These are phyloP conservation scores for Helichrysum umbraculigerum DNA, from an alignment of 129 eudicot genomes.

Conservation along the genomic window DNA sequence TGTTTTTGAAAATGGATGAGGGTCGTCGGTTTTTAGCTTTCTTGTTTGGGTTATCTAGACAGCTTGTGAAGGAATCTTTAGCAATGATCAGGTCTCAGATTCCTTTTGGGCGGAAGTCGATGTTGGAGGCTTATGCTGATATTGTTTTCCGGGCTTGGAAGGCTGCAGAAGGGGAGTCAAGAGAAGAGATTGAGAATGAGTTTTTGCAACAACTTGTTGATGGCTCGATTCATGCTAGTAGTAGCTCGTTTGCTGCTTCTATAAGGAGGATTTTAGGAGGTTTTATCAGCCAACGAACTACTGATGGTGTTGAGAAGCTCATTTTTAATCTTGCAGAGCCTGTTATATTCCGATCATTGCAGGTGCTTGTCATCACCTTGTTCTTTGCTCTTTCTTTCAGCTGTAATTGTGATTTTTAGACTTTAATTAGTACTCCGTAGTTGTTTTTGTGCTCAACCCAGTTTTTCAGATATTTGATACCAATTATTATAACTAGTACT, in stretches of 20 bases:
- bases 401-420: background rate
- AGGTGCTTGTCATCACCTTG: constrained; percentile 48
- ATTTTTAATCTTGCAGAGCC: constrained; percentile 88
- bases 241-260: constrained; percentile 60
- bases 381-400: background rate
- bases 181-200: constrained; percentile 72
- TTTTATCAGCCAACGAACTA: constrained; percentile 72
- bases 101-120: constrained; percentile 80
- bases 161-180: constrained; percentile 52
- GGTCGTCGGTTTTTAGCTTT: constrained; percentile 76
- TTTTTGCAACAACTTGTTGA: constrained; percentile 75
- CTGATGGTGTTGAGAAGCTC: constrained; percentile 86
- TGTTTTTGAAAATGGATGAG: constrained; percentile 86
- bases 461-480: background rate
- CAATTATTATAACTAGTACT: background rate
- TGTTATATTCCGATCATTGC: constrained; percentile 84
- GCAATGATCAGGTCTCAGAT: constrained; percentile 89
- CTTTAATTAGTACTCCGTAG: background rate
- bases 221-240: constrained; percentile 70
- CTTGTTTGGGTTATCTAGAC: constrained; percentile 66
- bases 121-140: constrained; percentile 93
- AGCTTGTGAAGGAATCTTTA: constrained; percentile 75
- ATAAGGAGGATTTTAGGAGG: constrained; percentile 78
- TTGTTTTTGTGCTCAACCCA: background rate
- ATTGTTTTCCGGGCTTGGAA: constrained; percentile 90